phyloP scores from a whole-genome alignment of 768 basidiomycete genomes.

The Mycena alexandri region DNA sequence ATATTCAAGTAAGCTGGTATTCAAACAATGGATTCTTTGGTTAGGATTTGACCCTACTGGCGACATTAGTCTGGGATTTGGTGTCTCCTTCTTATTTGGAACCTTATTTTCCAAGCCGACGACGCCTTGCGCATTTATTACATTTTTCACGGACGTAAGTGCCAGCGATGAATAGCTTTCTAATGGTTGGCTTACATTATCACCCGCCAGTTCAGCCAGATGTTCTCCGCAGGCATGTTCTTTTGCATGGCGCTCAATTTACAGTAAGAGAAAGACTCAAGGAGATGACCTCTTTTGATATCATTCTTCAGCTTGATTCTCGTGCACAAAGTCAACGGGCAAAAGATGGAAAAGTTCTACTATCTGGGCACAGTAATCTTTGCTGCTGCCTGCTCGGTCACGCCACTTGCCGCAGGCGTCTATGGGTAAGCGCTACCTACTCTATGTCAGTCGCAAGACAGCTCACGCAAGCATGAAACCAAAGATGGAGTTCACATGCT shows the following conservation, averaged over 20 bases:
- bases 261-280: conserved; percentile 7
- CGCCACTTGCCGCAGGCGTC: conserved; percentile 10
- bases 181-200: conserved; percentile 2
- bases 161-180: conserved; percentile 11
- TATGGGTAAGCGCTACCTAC: conserved; percentile 11
- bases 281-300: too few species aligned
- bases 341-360: conserved; percentile 7
- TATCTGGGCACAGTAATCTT: conserved; percentile 12
- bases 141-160: conserved; percentile 9
- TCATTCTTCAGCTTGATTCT: too few species aligned
- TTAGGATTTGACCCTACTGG: conserved; percentile 11
- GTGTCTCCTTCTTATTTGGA: conserved; percentile 6
- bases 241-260: conserved; percentile 10
- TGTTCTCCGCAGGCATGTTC: conserved; percentile 10
- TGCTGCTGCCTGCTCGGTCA: conserved; percentile 7
- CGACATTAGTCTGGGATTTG: conserved; percentile 9
- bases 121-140: conserved; percentile 6
- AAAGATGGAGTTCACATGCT: conserved; percentile 11
- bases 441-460: conserved; percentile 8
- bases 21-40: conserved; percentile 7
- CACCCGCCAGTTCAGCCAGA: conserved; percentile 9
- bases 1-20: conserved; percentile 10
- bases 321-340: too few species aligned
- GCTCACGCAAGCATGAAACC: neutral
- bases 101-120: conserved; percentile 3